Conservation (phyloP, 495 filamentous ascomycete species). For the Schizothecium vesticola region DNA sequence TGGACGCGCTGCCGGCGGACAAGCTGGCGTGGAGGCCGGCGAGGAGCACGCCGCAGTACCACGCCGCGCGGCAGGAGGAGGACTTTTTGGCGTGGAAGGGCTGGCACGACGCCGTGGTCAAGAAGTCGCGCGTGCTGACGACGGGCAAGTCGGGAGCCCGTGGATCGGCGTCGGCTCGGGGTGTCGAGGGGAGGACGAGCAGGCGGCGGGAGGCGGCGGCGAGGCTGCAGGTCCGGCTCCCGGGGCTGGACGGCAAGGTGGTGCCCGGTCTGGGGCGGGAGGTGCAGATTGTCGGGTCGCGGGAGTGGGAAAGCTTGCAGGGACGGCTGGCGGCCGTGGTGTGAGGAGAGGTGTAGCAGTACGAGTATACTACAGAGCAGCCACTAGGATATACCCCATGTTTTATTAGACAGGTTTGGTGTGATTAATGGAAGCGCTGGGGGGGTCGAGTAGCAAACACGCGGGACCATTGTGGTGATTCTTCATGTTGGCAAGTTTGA, state of each 20-base stretch:
- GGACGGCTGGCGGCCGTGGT: slow-evolving; percentile 21
- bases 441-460: background rate
- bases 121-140: slow-evolving; percentile 29
- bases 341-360: slow-evolving; percentile 1
- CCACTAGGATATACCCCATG: slow-evolving; percentile 8
- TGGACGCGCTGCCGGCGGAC: slow-evolving; percentile 44
- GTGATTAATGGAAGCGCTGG: slow-evolving; percentile 5
- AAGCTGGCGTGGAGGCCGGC: slow-evolving; percentile 46
- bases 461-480: background rate
- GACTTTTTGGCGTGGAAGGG: slow-evolving; percentile 39
- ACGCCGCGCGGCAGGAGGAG: slow-evolving; percentile 38
- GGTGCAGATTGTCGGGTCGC: slow-evolving; percentile 39
- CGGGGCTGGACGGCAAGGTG: slow-evolving; percentile 33
- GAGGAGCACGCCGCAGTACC: slow-evolving; percentile 39
- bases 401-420: background rate
- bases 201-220: slow-evolving; percentile 39
- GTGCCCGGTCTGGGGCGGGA: slow-evolving; percentile 20
- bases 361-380: slow-evolving; percentile 1
- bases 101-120: slow-evolving; percentile 35
- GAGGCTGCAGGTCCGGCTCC: slow-evolving; percentile 42
- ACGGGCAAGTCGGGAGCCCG: background rate
- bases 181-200: slow-evolving; percentile 16
- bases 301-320: slow-evolving; percentile 41
- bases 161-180: background rate
- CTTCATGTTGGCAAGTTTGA: background rate